These are phyloP conservation scores for Cryoendolithus antarcticus DNA, from an alignment of 2,329 filamentous ascomycete species.

Conservation along the genomic window DNA sequence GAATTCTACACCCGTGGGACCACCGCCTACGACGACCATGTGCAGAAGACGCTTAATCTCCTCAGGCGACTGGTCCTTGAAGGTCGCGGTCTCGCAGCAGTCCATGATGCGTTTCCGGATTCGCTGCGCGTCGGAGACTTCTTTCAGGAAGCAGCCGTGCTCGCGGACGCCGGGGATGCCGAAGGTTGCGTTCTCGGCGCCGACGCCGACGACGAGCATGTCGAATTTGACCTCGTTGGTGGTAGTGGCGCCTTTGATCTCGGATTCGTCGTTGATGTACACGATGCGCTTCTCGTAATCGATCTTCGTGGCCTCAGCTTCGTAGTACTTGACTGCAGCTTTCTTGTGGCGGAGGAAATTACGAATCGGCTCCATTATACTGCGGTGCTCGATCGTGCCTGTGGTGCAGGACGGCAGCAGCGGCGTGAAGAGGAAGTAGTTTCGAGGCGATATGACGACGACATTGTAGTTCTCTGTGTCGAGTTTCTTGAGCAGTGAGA, in stretches of 20 bases:
- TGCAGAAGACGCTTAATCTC: constrained; percentile 90
- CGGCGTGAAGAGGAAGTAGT: constrained; percentile 99
- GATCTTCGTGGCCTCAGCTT: constrained; percentile 92
- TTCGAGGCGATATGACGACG: constrained; percentile 90
- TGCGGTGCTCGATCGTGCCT: constrained; percentile 94
- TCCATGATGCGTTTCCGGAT: constrained; percentile 99
- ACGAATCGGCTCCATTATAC: constrained; percentile 98
- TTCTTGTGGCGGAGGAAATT: constrained; percentile 94
- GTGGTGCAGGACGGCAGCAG: constrained; percentile 95
- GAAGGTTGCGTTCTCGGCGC: constrained; percentile 96
- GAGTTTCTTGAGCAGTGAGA: constrained; percentile 95
- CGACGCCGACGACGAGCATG: constrained; percentile 94
- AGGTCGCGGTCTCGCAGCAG: constrained; percentile 94
- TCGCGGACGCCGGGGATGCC: constrained; percentile 90
- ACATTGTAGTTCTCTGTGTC: constrained; percentile 99
- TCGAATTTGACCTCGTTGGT: constrained; percentile 91
- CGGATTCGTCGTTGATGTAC: constrained; percentile 81
- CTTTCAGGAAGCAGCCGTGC: constrained; percentile 95
- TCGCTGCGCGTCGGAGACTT: constrained; percentile 87
- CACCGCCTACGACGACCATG: constrained; percentile 82
- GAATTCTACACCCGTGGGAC: constrained; percentile 95
- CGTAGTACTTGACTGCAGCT: constrained; percentile 88
- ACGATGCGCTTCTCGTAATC: constrained; percentile 84
- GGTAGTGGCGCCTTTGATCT: constrained; percentile 71
- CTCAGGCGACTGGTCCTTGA: constrained; percentile 84